Conservation (phyloP, 306 rosid species). For the Dryas octopetala region DNA sequence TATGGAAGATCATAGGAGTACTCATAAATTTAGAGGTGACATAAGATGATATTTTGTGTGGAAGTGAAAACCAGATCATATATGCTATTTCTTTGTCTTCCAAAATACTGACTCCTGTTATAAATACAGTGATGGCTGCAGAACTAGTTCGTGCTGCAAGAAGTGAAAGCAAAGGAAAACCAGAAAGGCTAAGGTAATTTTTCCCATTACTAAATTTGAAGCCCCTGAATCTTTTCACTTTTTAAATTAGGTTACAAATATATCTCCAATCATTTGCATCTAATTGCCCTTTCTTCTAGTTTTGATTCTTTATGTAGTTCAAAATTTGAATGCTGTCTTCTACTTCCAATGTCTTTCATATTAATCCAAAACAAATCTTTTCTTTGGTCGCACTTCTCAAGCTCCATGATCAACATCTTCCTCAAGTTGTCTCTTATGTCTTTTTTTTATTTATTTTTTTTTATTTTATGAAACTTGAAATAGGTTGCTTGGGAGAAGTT, state of each 20-base stretch:
- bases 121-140: conserved; percentile 83
- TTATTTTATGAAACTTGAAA: background rate
- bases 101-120: conserved; percentile 16
- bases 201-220: conserved; percentile 13
- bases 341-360: background rate
- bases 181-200: conserved; percentile 75
- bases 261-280: background rate
- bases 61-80: background rate
- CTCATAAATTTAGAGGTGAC: background rate
- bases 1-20: background rate
- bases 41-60: background rate
- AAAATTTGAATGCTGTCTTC: background rate
- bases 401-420: background rate
- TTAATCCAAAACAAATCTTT: background rate
- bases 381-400: background rate
- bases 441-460: background rate
- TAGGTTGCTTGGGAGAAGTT: background rate
- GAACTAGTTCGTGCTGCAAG: conserved; percentile 75
- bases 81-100: background rate
- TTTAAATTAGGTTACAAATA: background rate
- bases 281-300: background rate
- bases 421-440: background rate
- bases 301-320: background rate
- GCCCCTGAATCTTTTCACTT: background rate
- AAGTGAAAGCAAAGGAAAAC: conserved; percentile 56